Evolutionary conservation across 179 eudicot species (phyloP).

Genomic region (Dionaea muscipula): DNA sequence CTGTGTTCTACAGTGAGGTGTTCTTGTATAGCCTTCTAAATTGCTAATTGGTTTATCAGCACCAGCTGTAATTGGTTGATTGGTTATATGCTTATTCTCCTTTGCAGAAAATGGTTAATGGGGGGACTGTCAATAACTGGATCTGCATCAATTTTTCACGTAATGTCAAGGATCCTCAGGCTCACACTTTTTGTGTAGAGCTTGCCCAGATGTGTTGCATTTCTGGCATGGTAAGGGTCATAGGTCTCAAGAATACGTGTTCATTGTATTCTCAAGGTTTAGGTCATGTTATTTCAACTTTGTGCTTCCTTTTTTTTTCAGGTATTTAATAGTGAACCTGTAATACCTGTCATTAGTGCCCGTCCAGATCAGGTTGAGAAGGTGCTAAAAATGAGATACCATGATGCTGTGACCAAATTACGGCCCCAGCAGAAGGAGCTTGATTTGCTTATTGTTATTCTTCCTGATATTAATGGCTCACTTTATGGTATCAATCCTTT

Average conservation of each 20-base stretch:
- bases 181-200: constrained; percentile 6
- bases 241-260: background rate
- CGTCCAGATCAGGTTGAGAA: constrained; percentile 3
- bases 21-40: too few relatives aligned
- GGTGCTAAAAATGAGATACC: constrained; percentile 38
- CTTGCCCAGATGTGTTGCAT: constrained; percentile 4
- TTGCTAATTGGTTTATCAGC: too few relatives aligned
- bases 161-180: background rate
- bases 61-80: too few relatives aligned
- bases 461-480: constrained; percentile 3
- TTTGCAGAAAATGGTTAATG: constrained; percentile 13
- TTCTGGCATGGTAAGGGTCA: constrained; percentile 11
- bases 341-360: constrained; percentile 5
- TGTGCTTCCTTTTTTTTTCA: background rate
- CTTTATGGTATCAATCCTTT: background rate
- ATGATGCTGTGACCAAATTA: constrained; percentile 20
- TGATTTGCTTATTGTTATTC: constrained; percentile 7
- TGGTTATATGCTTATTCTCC: background rate
- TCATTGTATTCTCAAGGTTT: background rate
- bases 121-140: constrained; percentile 11
- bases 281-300: too few relatives aligned
- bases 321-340: constrained; percentile 7
- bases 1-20: too few relatives aligned
- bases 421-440: constrained; percentile 7
- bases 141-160: constrained; percentile 12